phyloP scores from a whole-genome alignment of 352 stramenopile species.

The Peronospora farinosa region DNA sequence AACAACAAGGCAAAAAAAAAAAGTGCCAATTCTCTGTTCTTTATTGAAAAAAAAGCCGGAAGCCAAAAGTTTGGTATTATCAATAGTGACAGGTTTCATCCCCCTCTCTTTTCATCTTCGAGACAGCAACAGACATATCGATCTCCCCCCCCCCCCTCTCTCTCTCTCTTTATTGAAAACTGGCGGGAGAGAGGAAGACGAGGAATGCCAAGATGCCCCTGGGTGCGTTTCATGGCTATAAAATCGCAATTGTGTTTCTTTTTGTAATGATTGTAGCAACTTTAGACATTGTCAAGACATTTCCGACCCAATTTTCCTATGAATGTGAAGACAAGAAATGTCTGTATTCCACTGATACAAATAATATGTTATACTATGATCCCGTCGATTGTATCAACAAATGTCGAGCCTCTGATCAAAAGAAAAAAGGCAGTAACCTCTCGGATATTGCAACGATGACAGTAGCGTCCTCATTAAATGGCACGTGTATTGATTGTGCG shows the following conservation, averaged over 20 bases:
- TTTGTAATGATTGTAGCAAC: neutral
- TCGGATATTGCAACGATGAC: conserved; percentile 40
- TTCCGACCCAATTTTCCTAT: conserved; percentile 38
- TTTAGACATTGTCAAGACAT: conserved; percentile 3
- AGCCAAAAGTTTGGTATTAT: neutral
- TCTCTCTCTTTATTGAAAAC: neutral
- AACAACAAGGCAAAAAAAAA: conserved; percentile 15
- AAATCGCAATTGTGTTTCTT: neutral
- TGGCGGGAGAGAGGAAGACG: conserved; percentile 10
- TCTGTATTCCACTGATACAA: conserved; percentile 36
- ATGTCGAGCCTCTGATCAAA: conserved; percentile 38
- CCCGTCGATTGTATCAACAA: conserved; percentile 44
- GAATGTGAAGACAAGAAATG: conserved; percentile 44
- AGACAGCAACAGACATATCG: neutral
- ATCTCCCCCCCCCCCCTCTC: neutral
- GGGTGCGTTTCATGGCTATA: neutral
- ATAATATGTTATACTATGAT: conserved; percentile 30
- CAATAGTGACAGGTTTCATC: neutral
- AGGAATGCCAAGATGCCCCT: conserved; percentile 23
- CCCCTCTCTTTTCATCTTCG: too few species aligned
- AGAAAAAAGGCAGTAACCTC: conserved; percentile 43
- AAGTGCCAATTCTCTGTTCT: too few species aligned
- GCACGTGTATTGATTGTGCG: conserved; percentile 67
- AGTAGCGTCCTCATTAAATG: conserved; percentile 49
- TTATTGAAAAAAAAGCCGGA: neutral